These are phyloP conservation scores for Leishmania amazonensis DNA, from an alignment of 208 protist species.

Conservation along the genomic window DNA sequence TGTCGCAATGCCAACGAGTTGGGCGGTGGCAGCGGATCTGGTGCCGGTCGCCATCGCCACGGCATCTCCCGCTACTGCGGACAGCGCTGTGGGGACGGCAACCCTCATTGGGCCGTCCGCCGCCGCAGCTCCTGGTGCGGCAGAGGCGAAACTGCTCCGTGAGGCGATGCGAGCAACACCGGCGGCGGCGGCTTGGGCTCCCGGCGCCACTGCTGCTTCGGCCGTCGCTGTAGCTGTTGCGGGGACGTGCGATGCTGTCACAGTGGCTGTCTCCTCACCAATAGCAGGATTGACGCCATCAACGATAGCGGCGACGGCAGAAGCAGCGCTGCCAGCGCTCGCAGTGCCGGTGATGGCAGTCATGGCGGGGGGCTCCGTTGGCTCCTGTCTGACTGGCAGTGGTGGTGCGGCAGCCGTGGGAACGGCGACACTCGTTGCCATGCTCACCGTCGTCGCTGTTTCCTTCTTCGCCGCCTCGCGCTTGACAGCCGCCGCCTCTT, in stretches of 20 bases:
- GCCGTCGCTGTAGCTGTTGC: background rate
- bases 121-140: background rate
- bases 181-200: background rate
- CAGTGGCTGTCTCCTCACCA: background rate
- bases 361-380: background rate
- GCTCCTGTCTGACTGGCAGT: background rate
- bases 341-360: background rate
- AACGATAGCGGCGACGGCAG: background rate
- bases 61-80: background rate
- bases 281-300: background rate
- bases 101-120: background rate
- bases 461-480: slow-evolving; percentile 25
- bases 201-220: background rate
- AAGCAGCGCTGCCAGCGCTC: slow-evolving; percentile 3
- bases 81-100: background rate
- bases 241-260: background rate
- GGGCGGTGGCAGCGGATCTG: slow-evolving; percentile 4
- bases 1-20: background rate
- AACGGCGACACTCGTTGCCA: background rate
- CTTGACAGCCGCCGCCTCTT: slow-evolving; percentile 21
- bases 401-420: slow-evolving; percentile 2
- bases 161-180: background rate
- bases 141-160: background rate
- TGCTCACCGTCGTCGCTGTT: background rate
- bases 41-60: background rate